Evolutionary conservation across 1,284 basidiomycete genomes (phyloP).

Genomic region (Malassezia slooffiae): DNA sequence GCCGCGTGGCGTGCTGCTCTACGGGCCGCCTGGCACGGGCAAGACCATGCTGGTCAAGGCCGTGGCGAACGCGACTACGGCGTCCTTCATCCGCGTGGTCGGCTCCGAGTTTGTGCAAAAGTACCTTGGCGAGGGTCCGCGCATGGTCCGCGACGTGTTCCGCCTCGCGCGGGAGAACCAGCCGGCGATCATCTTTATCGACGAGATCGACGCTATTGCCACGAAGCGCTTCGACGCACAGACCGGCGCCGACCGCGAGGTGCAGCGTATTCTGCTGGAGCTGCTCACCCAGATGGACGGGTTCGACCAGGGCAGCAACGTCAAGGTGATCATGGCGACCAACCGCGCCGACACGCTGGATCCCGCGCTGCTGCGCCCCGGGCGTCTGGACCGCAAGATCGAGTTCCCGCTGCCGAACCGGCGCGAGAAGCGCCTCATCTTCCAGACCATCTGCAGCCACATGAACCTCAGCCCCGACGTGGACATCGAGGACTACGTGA

Average conservation of each 20-base stretch:
- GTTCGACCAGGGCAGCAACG: slow-evolving; percentile 96
- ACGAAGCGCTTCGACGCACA: slow-evolving; percentile 99
- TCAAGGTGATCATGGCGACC: slow-evolving; percentile 62
- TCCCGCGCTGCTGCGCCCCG: slow-evolving; percentile 90
- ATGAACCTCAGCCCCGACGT: slow-evolving; percentile 98
- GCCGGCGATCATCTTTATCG: slow-evolving; percentile 98
- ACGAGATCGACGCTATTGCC: slow-evolving; percentile 98
- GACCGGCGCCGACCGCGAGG: slow-evolving; percentile 96
- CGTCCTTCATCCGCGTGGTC: slow-evolving; percentile 93
- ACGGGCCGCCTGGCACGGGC: slow-evolving; percentile 58
- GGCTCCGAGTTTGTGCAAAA: slow-evolving; percentile 99
- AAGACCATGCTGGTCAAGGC: slow-evolving; percentile 99
- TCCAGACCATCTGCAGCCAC: slow-evolving; percentile 92
- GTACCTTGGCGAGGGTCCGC: slow-evolving; percentile 95
- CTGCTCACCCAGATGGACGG: slow-evolving; percentile 99
- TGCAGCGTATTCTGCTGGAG: slow-evolving; percentile 97
- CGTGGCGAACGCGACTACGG: slow-evolving; percentile 92
- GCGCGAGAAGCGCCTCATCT: slow-evolving; percentile 90
- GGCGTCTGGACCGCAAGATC: slow-evolving; percentile 95
- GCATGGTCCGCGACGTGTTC: slow-evolving; percentile 99
- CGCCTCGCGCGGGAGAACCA: slow-evolving; percentile 91
- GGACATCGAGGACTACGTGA: slow-evolving; percentile 96
- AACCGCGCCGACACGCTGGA: slow-evolving; percentile 50
- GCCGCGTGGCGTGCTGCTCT: slow-evolving; percentile 76
- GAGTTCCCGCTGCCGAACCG: slow-evolving; percentile 92